Conservation (phyloP, 257 asterid species). For the Solanum etuberosum region DNA sequence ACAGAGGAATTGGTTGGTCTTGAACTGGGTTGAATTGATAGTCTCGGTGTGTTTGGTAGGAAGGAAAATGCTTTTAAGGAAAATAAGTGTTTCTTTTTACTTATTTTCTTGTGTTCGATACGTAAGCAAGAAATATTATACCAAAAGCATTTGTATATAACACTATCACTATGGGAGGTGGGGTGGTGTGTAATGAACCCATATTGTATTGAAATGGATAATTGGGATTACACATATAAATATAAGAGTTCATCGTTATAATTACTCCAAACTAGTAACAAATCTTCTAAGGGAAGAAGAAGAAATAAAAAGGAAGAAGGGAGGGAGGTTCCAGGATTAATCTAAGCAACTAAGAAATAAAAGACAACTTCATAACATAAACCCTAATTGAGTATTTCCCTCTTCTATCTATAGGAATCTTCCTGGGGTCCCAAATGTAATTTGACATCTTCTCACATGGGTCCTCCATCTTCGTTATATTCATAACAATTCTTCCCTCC, state of each 20-base stretch:
- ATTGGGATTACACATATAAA: neutral
- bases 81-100: neutral
- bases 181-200: neutral
- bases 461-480: neutral
- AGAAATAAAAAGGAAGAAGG: neutral
- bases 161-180: neutral
- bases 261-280: neutral
- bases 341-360: neutral
- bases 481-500: neutral
- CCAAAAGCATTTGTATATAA: neutral
- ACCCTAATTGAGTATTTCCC: neutral
- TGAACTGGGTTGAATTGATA: neutral
- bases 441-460: neutral
- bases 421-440: neutral
- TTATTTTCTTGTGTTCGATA: neutral
- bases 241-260: neutral
- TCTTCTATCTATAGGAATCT: neutral
- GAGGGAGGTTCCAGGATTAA: neutral
- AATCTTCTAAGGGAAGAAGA: neutral
- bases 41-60: neutral
- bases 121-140: neutral
- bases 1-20: neutral
- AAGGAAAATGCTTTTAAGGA: neutral
- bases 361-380: neutral
- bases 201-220: neutral